Evolutionary conservation across 345 rosid genomes (phyloP), one percentile per base, ranked within the genome.

Genomic region (Salix exigua): DNA sequence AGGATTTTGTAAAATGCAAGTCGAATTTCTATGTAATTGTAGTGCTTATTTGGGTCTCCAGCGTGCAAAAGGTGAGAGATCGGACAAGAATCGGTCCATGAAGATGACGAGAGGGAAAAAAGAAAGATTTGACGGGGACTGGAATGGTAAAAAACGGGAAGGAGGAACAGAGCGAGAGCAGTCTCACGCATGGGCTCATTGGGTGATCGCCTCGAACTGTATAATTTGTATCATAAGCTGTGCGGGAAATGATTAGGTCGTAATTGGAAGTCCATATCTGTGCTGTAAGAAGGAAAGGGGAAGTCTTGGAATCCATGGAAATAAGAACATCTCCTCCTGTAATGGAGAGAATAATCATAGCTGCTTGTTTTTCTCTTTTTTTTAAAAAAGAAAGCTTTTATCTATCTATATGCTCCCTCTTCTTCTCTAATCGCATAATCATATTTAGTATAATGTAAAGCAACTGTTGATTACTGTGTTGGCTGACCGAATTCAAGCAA

Each of bases 231-330:
- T 17, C 25, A 5, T 30, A 30, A 65, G 75, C 55, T 85, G 85
- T 81, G 87, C 68, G 86, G 84, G 81, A 23, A 85, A 86, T 88
- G 87, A 85, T 86, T 82, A 76, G 85, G 77, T 84, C 72, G 88
- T 86, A 81, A 81, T 86, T 79, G 83, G 58, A 62, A 65, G 68
- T 10, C 74, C 21, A 33, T n/a, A 60, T 80, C 68, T 74, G 26
- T 75, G 71, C 76, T 85, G 86, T 84, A 80, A 80, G 16, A 1
- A 16, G 51, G 26, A 38, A 51, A 46, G 18, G 38, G 28, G 26
- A 58, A 66, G 42, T 35, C 69, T 50, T 55, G 72, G 70, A 71
- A 48, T 76, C 73, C 82, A 58, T 63, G 75, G 53, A 5, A 14
- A 16, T 42, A 46, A 26, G 73, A 60, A 35, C 35, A 4, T 2